Base-by-base conservation (phyloP, 2,329 filamentous ascomycete species). In the Fusarium sp. region DNA sequence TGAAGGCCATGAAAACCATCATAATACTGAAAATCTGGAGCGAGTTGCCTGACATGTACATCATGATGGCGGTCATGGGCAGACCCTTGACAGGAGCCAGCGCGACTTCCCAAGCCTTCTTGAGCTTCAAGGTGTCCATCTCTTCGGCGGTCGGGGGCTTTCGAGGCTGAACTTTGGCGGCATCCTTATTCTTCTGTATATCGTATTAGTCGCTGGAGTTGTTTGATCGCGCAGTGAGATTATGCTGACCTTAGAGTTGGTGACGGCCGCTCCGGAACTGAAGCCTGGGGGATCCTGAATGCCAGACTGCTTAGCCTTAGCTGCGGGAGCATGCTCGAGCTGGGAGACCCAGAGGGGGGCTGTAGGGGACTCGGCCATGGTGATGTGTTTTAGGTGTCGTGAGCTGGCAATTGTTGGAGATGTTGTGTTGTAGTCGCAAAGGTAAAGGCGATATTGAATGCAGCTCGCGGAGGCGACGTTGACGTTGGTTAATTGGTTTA, bases 1-100 rank as follows among this genome's bases (percentile, higher is more conserved):
- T 98, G 87, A 99, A 99, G 47, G 97, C 91, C 92, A 98, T 98
- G 77, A 95, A 94, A 20, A 98, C 95, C 94, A 98, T 99, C 94
- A 98, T 98, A 82, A 99, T 98, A 82, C 92, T 97, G 85, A 99
- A 99, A 73, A 99, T 98, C 80, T 99, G 96, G 48, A 99, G 88
- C 67, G 93, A 94, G 84, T 98, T 99, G 77, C 96, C 96, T 32
- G 95, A 97, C 96, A 99, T 99, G 87, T 99, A 99, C 94, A 98
- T 98, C 91, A 98, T 98, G 80, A 99, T 95, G 69, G 91, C 94
- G 61, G 97, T 98, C 96, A 99, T 99, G 62, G 96, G 96, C 48
- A 99, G 86, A 79, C 92, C 91, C 84, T 99, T 99, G 68, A 96
- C 91, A 1, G 96, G 96, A 4, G 92, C 95, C 49, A 99, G 89